A percentile compares a stretch with the other conserved stretches of the same genome.
Conservation (phyloP, 2,329 filamentous ascomycete genomes). For the Exophiala sp. region DNA sequence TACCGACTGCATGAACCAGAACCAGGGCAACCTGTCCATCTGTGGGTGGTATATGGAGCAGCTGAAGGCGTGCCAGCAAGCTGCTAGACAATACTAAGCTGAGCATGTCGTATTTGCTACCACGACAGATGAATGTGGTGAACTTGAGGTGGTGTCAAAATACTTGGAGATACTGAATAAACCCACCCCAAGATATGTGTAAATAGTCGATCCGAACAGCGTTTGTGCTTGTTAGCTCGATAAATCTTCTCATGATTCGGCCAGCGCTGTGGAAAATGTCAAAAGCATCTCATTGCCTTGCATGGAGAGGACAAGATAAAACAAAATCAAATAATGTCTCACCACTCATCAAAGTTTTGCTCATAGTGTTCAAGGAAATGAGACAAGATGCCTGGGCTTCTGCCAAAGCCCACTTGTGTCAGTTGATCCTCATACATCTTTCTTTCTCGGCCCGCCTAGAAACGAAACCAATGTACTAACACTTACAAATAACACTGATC, state of each 20-base stretch:
- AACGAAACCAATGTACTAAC: too few species aligned
- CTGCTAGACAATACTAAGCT: constrained; percentile 62
- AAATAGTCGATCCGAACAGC: neutral
- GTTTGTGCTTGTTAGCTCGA: neutral
- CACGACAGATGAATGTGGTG: too few species aligned
- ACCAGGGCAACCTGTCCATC: constrained; percentile 87
- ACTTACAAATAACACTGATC: too few species aligned
- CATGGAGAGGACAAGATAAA: neutral
- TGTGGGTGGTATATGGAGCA: constrained; percentile 98
- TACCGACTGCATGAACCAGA: constrained; percentile 93
- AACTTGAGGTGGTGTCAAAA: too few species aligned
- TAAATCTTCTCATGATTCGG: too few species aligned
- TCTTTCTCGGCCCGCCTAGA: too few species aligned
- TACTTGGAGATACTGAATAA: too few species aligned
- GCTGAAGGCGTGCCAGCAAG: constrained; percentile 80
- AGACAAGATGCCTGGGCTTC: too few species aligned
- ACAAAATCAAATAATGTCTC: neutral
- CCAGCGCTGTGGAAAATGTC: neutral
- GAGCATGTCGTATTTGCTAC: neutral
- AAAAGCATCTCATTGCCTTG: neutral
- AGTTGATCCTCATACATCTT: too few species aligned
- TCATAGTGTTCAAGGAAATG: too few species aligned
- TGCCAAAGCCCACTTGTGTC: too few species aligned
- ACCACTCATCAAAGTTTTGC: neutral
- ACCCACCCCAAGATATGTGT: too few species aligned